Evolutionary conservation across 371 early-diverging fungal genomes (phyloP), one percentile per base, ranked within the genome.

Genomic region (Syncephalastrum monosporum): DNA sequence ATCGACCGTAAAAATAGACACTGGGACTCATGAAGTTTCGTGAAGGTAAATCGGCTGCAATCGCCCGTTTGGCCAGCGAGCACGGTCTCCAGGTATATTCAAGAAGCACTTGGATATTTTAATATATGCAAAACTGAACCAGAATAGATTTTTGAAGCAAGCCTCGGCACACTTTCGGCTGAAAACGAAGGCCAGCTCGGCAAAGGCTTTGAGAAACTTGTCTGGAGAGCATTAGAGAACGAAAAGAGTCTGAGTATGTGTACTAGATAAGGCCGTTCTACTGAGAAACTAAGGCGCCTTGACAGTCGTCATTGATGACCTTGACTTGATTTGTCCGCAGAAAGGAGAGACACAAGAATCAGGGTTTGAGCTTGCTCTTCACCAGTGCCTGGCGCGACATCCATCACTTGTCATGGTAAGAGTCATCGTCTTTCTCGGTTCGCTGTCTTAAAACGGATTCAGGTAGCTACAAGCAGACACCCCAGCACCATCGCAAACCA

Each of bases 261-360:
- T 19, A 15, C 13, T n/a, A 19, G 12, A 5, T 14, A 45, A n/a
- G 5, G 14, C 47, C 19, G 15, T 7, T 24, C 17, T n/a, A n/a
- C n/a, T n/a, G n/a, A 14, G 14, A 46, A 12, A 38, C n/a, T 24
- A 21, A 38, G 1, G 41, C 5, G 6, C 56, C 7, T 17, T n/a
- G 16, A 44, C 46, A 70, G 75, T 86, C 2, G 46, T 84, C 16
- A 56, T 86, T 15, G 83, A 86, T 41, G 82, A 84, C 55, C 61
- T 86, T 1, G 86, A 86, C 48, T 50, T 79, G 5, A 53, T 82
- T 14, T 84, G 81, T 51, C 79, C 84, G 19, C 57, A 63, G 25
- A 65, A 75, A n/a, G 67, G 68, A 13, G 61, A 66, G 29, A 58
- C 72, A 3, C 64, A 72, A 16, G 69, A 72, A 5, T 60, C 63